A percentile compares a stretch with the other conserved stretches of the same genome.
Conservation (phyloP, 192 early-diverging fungal genomes). For the Tieghemiomyces parasiticus region DNA sequence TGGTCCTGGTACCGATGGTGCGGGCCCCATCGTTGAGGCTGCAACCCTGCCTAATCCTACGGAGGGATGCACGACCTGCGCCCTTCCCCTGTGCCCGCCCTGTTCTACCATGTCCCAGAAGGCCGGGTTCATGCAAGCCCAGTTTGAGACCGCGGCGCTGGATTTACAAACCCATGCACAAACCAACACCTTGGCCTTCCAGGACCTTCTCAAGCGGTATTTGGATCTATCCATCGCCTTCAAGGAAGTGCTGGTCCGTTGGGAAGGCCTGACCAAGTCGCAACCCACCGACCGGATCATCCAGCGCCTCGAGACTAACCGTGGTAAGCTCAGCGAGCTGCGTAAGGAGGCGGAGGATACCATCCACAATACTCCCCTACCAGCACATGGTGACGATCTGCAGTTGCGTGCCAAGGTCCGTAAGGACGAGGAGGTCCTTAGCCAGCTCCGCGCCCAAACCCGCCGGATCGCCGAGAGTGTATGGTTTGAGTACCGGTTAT, state of each 20-base stretch:
- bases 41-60: neutral
- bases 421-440: neutral
- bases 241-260: neutral
- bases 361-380: neutral
- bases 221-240: slow-evolving; percentile 3
- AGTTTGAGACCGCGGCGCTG: too few species aligned
- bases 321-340: neutral
- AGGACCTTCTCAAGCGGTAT: slow-evolving; percentile 4
- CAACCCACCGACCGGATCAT: neutral
- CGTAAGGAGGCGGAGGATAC: neutral
- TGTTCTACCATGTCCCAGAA: too few species aligned
- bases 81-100: too few species aligned
- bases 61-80: too few species aligned
- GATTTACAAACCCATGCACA: too few species aligned
- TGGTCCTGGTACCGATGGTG: neutral
- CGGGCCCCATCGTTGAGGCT: neutral
- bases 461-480: neutral
- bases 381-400: neutral
- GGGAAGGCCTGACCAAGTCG: neutral
- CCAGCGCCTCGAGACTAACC: neutral
- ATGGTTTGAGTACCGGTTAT: slow-evolving; percentile 1
- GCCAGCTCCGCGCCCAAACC: neutral
- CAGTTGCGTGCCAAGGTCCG: neutral
- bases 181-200: too few species aligned
- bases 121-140: too few species aligned